Evolutionary conservation across 495 filamentous ascomycete genomes (phyloP), one percentile per base, ranked within the genome.

Genomic region (Saxophila tyrrhenica): DNA sequence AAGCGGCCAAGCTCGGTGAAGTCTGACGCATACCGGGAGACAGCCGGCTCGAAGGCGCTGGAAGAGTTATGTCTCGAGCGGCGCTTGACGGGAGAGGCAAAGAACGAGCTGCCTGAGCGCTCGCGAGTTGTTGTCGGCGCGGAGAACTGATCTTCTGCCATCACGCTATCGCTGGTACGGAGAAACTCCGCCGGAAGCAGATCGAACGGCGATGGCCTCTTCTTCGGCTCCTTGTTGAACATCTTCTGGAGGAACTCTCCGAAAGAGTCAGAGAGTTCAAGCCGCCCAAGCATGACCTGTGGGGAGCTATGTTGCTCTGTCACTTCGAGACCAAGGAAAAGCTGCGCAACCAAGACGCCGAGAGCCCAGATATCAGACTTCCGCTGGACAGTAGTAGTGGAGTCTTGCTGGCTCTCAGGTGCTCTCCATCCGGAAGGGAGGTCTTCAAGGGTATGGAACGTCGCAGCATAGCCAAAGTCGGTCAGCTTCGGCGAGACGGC

Each of bases 321-420:
- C 10, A 89, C 78, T 60, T 86, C 77, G 51, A 86, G 70, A 23
- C 92, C 92, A 63, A 95, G 92, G n/a, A 87, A 73, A 89, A 97
- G 95, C 66, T 97, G 90, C 24, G 95, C 68, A 59, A 95, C 81
- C 19, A 94, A 75, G 39, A 95, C 78, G 3, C 92, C 92, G 58
- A 97, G 78, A 59, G 94, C 84, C 92, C 92, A 98, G 15, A 98
- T 78, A 67, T 97, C 94, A 0, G 88, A 86, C 66, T 94, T 95
- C 60, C 83, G 81, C 10, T 23, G 49, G 3, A 48, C 8, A 45
- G n/a, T 35, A 3, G 38, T 22, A 7, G 22, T n/a, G 11, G 43
- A 35, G 10, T 3, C 3, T 25, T 23, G 32, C 19, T 48, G 17
- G 23, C 10, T 22, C 22, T 60, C 53, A 1, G 58, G 58, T 1